phyloP scores from a whole-genome alignment of 2,329 filamentous ascomycete species.

The Cladosporium halotolerans region DNA sequence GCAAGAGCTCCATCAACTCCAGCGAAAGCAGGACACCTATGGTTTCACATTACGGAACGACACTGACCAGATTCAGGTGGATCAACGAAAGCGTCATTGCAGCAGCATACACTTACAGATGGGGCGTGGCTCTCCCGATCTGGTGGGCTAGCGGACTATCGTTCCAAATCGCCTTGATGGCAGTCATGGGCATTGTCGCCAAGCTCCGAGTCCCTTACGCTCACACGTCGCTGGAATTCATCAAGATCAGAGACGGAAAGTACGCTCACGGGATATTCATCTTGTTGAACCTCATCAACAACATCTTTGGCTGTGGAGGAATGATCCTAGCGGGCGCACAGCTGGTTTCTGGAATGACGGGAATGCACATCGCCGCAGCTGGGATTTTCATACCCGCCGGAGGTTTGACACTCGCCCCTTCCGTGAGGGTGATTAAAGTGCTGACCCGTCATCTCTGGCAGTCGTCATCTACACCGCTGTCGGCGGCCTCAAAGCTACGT shows the following conservation, averaged over 20 bases:
- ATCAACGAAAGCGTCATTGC: constrained; percentile 39
- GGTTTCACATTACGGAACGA: neutral
- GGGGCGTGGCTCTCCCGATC: constrained; percentile 21
- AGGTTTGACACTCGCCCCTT: constrained; percentile 26
- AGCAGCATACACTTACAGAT: constrained; percentile 31
- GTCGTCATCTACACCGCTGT: constrained; percentile 42
- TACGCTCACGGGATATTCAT: constrained; percentile 24
- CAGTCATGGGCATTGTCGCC: constrained; percentile 42
- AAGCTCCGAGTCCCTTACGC: constrained; percentile 47
- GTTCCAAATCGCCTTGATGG: constrained; percentile 48
- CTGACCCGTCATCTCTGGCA: neutral
- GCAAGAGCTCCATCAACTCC: too few species aligned
- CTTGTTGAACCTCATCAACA: constrained; percentile 26
- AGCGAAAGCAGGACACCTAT: neutral
- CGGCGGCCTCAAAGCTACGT: constrained; percentile 45
- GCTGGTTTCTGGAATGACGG: constrained; percentile 34
- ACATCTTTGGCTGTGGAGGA: constrained; percentile 34
- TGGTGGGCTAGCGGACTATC: constrained; percentile 36
- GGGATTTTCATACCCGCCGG: constrained; percentile 42
- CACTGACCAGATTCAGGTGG: constrained; percentile 26
- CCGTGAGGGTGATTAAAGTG: too few species aligned
- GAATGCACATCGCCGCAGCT: constrained; percentile 44
- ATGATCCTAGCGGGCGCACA: constrained; percentile 27
- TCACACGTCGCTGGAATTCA: constrained; percentile 47
- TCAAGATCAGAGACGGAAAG: constrained; percentile 33